phyloP scores from a whole-genome alignment of 108 stramenopile genomes.

The Fragilariopsis cylindrus region DNA sequence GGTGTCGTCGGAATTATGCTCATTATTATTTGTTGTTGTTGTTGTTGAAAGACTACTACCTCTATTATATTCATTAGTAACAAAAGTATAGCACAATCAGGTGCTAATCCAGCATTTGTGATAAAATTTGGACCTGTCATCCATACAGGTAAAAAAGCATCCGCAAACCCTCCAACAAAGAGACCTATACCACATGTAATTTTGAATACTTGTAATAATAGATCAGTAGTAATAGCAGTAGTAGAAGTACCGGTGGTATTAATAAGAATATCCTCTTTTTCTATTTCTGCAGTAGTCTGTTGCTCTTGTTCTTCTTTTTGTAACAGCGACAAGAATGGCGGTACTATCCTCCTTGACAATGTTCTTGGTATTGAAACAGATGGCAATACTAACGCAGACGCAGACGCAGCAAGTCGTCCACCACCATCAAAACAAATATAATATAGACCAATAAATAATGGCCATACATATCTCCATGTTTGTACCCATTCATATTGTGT shows the following conservation, averaged over 20 bases:
- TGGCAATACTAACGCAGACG: no score
- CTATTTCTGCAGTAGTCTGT: background rate
- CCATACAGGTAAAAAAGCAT: constrained; percentile 42
- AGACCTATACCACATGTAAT: constrained; percentile 51
- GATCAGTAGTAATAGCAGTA: background rate
- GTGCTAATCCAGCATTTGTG: constrained; percentile 37
- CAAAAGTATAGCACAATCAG: constrained; percentile 30
- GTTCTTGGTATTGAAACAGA: no score
- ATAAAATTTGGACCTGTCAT: constrained; percentile 34
- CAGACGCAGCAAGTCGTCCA: constrained; percentile 60
- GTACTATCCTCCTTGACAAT: no score
- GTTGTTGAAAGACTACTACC: background rate
- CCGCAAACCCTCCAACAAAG: constrained; percentile 50
- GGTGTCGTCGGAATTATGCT: background rate
- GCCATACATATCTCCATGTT: constrained; percentile 33
- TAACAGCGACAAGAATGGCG: no score
- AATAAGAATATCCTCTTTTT: no score
- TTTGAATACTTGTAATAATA: background rate
- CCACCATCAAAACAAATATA: constrained; percentile 37
- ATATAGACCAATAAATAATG: constrained; percentile 46
- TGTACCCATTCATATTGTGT: constrained; percentile 34
- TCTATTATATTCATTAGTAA: background rate
- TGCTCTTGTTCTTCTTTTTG: background rate
- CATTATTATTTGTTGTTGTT: background rate
- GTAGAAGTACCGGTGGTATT: no score